Evolutionary conservation across 139 green algal species (phyloP).

Genomic region (Chlorella ohadii): DNA sequence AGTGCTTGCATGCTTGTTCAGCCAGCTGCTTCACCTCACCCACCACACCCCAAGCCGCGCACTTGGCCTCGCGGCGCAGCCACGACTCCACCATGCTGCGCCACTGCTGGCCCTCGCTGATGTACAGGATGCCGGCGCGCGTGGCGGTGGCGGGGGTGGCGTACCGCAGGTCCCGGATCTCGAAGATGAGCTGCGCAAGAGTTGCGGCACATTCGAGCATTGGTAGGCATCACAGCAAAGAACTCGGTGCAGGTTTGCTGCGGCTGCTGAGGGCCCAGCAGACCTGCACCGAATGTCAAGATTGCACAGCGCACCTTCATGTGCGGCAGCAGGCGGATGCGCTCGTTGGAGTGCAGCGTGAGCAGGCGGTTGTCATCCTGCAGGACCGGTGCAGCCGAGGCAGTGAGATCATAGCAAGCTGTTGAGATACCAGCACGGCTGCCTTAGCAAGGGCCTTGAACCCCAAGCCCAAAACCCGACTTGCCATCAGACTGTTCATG

Average conservation of each 20-base stretch:
- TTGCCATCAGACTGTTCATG: slow-evolving; percentile 89
- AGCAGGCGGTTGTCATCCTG: slow-evolving; percentile 79
- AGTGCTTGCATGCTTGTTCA: no score
- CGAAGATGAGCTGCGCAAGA: slow-evolving; percentile 73
- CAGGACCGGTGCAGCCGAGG: no score
- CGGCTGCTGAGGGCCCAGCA: no score
- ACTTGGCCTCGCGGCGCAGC: slow-evolving; percentile 35
- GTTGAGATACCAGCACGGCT: no score
- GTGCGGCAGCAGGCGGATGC: slow-evolving; percentile 83
- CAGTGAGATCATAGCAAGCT: no score
- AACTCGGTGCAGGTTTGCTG: no score
- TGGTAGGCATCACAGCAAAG: neutral
- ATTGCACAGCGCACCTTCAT: slow-evolving; percentile 70
- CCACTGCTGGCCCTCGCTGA: slow-evolving; percentile 88
- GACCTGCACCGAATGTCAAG: no score
- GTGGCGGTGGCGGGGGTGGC: slow-evolving; percentile 92
- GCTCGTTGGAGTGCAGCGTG: slow-evolving; percentile 91
- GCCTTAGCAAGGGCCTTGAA: no score
- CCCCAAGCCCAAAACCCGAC: no score
- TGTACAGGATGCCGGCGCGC: slow-evolving; percentile 89
- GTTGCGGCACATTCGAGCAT: no score
- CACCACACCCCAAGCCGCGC: neutral
- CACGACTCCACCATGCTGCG: slow-evolving; percentile 63
- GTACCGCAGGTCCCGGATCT: slow-evolving; percentile 79
- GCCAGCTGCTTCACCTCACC: no score